These are phyloP conservation scores for Pyrenophora graminea DNA, from an alignment of 2,329 filamentous ascomycete genomes.

Conservation along the genomic window DNA sequence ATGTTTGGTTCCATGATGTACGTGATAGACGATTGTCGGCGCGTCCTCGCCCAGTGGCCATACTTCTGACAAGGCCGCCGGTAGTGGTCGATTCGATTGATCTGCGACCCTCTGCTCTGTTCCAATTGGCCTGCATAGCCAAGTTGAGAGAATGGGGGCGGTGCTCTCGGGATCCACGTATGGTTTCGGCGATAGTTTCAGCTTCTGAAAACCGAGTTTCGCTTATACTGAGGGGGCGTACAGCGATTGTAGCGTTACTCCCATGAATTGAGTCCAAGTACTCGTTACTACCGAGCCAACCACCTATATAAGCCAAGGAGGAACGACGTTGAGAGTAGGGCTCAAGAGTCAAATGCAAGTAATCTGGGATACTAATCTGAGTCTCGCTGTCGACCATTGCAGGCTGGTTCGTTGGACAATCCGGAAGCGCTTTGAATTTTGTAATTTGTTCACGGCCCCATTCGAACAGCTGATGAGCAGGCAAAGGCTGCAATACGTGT, in stretches of 20 bases:
- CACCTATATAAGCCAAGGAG: conserved; percentile 5
- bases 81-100: conserved; percentile 12
- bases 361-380: neutral
- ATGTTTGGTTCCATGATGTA: neutral
- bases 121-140: neutral
- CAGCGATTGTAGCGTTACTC: neutral
- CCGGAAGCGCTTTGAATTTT: conserved; percentile 13
- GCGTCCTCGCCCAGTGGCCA: conserved; percentile 1
- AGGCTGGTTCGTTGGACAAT: conserved; percentile 6
- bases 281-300: neutral
- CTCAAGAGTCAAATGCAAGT: neutral
- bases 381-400: conserved; percentile 10
- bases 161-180: conserved; percentile 7
- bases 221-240: conserved; percentile 14
- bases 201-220: conserved; percentile 14
- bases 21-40: conserved; percentile 7
- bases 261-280: conserved; percentile 6
- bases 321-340: conserved; percentile 8
- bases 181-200: conserved; percentile 11
- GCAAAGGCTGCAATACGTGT: conserved; percentile 17
- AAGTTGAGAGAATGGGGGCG: conserved; percentile 11
- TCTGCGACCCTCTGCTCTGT: conserved; percentile 8
- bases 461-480: conserved; percentile 11
- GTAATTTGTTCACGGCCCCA: conserved; percentile 28
- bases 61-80: conserved; percentile 8